Evolutionary conservation across 148 eudicot species (phyloP).

Genomic region (Chenopodium berlandieri): DNA sequence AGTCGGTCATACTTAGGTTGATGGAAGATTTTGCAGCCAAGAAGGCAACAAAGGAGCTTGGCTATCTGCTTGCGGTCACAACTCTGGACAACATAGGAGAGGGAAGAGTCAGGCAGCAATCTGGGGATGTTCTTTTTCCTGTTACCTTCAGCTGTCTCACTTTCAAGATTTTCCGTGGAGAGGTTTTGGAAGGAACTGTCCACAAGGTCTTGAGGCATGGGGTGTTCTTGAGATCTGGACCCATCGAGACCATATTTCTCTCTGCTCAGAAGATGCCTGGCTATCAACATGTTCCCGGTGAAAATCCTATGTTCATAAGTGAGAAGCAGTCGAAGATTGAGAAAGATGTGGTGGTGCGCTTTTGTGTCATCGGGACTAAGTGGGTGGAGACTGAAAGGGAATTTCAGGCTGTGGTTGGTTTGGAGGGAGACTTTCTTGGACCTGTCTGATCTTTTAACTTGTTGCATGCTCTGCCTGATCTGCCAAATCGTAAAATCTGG

Average conservation of each 20-base stretch:
- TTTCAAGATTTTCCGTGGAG: slow-evolving; percentile 57
- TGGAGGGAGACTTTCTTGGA: slow-evolving; percentile 67
- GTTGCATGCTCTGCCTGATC: background rate
- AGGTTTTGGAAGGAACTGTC: slow-evolving; percentile 58
- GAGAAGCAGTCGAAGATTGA: slow-evolving; percentile 58
- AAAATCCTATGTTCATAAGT: slow-evolving; percentile 61
- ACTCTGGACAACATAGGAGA: slow-evolving; percentile 56
- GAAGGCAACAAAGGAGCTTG: slow-evolving; percentile 60
- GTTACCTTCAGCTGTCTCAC: slow-evolving; percentile 60
- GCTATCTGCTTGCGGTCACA: slow-evolving; percentile 62
- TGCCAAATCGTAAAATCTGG: background rate
- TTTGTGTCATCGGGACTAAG: slow-evolving; percentile 47
- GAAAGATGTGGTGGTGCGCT: slow-evolving; percentile 50
- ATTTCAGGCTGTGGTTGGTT: slow-evolving; percentile 57
- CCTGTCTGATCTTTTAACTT: slow-evolving; percentile 36
- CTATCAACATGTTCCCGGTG: slow-evolving; percentile 61
- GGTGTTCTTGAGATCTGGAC: slow-evolving; percentile 65
- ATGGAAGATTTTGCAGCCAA: slow-evolving; percentile 59
- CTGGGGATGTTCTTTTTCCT: slow-evolving; percentile 73
- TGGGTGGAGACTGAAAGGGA: slow-evolving; percentile 63
- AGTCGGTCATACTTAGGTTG: slow-evolving; percentile 49
- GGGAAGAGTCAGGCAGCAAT: slow-evolving; percentile 58
- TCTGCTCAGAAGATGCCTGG: slow-evolving; percentile 68
- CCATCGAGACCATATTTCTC: slow-evolving; percentile 53
- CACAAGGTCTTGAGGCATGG: slow-evolving; percentile 70